Percentiles rank a stretch among this genome's conserved stretches.
Conservation (phyloP, 257 asterid species). For the Pogostemon cablin region DNA sequence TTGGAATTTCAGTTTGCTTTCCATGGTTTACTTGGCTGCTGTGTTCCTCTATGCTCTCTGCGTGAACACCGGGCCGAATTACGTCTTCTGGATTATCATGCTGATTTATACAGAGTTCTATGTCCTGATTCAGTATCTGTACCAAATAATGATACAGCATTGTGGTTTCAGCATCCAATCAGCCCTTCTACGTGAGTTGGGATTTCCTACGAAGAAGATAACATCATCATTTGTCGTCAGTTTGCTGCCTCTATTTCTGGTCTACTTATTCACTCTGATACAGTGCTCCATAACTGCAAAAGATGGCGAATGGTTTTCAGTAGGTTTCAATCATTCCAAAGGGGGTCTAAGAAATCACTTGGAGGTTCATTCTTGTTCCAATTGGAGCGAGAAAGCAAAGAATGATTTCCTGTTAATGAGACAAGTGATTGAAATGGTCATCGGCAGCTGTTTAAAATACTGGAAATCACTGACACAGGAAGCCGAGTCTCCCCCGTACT, state of each 20-base stretch:
- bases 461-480: slow-evolving; percentile 99
- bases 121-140: slow-evolving; percentile 80
- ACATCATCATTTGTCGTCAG: slow-evolving; percentile 83
- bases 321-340: slow-evolving; percentile 55
- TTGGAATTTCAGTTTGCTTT: slow-evolving; percentile 97
- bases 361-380: slow-evolving; percentile 46
- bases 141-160: slow-evolving; percentile 91
- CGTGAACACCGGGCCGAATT: slow-evolving; percentile 90
- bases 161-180: slow-evolving; percentile 85
- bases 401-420: slow-evolving; percentile 45
- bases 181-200: slow-evolving; percentile 63
- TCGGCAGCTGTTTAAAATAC: slow-evolving; percentile 69
- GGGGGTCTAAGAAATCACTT: slow-evolving; percentile 47
- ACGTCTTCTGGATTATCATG: slow-evolving; percentile 89
- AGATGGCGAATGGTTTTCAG: slow-evolving; percentile 92
- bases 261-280: slow-evolving; percentile 82
- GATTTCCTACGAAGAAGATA: slow-evolving; percentile 83
- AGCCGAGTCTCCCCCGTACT: slow-evolving; percentile 99
- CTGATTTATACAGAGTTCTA: slow-evolving; percentile 87
- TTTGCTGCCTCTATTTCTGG: slow-evolving; percentile 82
- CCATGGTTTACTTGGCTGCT: slow-evolving; percentile 86
- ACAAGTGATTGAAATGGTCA: slow-evolving; percentile 47
- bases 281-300: slow-evolving; percentile 98
- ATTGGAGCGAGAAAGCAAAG: slow-evolving; percentile 61
- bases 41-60: slow-evolving; percentile 89